phyloP scores from a whole-genome alignment of 164 flowering plant genomes.

The Nymphaea thermarum region DNA sequence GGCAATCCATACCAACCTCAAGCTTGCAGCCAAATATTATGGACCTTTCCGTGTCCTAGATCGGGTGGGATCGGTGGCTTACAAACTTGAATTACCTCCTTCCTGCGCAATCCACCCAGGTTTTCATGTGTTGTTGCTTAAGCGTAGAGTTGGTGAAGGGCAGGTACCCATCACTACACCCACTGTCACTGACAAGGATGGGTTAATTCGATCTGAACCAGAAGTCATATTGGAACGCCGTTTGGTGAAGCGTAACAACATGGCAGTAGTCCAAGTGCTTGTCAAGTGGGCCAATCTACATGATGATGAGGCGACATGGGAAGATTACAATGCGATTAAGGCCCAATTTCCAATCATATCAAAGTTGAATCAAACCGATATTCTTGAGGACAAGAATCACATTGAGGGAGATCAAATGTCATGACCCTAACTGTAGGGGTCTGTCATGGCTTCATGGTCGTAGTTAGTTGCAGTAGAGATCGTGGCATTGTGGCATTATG shows the following conservation, averaged over 20 bases:
- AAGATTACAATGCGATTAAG: not conserved
- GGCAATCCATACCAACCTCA: not conserved
- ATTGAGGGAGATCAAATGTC: too few species aligned
- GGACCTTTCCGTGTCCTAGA: not conserved
- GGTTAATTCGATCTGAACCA: not conserved
- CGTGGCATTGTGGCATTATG: too few species aligned
- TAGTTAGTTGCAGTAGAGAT: too few species aligned
- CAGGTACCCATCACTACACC: too few species aligned
- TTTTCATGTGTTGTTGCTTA: not conserved
- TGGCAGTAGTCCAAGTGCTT: not conserved
- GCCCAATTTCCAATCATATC: too few species aligned
- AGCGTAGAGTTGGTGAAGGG: not conserved
- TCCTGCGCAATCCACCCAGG: not conserved
- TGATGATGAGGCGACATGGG: not conserved
- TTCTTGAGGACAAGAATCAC: too few species aligned
- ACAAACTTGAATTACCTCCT: not conserved
- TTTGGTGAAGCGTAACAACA: not conserved
- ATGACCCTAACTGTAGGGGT: too few species aligned
- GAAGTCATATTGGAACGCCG: not conserved
- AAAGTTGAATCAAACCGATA: too few species aligned
- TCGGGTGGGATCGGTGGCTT: not conserved
- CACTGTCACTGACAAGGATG: not conserved
- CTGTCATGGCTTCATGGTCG: too few species aligned
- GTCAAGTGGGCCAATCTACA: not conserved
- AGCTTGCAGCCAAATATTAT: not conserved